Evolutionary conservation across 257 asterid genomes (phyloP), one percentile per base, ranked within the genome.

Genomic region (Rhazya stricta): DNA sequence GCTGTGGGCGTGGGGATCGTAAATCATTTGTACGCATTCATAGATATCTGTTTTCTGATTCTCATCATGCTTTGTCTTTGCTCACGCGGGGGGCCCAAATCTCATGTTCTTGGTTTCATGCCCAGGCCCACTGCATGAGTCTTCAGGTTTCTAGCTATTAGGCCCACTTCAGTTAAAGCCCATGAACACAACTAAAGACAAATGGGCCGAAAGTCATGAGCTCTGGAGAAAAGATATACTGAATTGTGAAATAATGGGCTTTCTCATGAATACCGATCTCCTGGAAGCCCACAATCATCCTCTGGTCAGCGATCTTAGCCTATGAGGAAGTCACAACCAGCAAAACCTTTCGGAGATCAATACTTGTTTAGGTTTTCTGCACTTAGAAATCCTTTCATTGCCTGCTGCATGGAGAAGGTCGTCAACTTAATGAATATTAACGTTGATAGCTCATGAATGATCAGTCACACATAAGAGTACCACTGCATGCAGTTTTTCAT

Each of bases 1-100:
- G 61, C 45, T 11, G 43, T 19, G 2, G 77, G 77, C 70, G 71
- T 74, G 77, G 77, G 70, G 25, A 30, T 60, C 50, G n/a, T 61
- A 29, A 19, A 60, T 61, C 46, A 60, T 74, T 62, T 46, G 37
- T 45, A 11, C 3, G 61, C 71, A 61, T 61, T 61, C 29, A 45
- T 18, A n/a, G 57, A 9, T 58, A 11, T 61, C 5, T 46, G 36
- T 36, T 45, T 46, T 36, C 71, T 42, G 18, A 45, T 51, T 29
- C 7, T 61, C 11, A 43, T 74, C 10, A 62, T 61, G 46, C 27
- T 60, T 18, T 43, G 48, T 74, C 67, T 74, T 34, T 45, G 29
- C 37, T 62, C 77, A 60, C 37, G 58, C 69, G n/a, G 69, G 69
- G 69, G 77, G 42, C 70, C 70, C 69, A 60, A 29, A 23, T 37